These are phyloP conservation scores for Leptographium flavum DNA, from an alignment of 2,329 filamentous ascomycete species.

Conservation along the genomic window DNA sequence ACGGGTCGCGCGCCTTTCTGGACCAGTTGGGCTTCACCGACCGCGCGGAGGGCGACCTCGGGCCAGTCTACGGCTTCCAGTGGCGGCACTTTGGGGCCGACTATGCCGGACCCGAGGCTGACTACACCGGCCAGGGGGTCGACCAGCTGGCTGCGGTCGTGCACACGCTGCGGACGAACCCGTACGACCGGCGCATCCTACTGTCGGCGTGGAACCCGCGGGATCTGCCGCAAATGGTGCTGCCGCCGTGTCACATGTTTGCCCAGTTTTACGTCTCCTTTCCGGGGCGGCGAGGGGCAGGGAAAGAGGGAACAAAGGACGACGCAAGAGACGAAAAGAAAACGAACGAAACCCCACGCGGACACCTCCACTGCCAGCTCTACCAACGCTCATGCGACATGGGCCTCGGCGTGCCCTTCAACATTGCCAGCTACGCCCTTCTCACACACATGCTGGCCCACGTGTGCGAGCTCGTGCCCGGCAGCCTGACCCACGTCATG, in stretches of 20 bases:
- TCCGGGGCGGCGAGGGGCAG: slow-evolving; percentile 29
- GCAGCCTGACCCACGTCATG: slow-evolving; percentile 87
- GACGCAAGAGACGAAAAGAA: slow-evolving; percentile 11
- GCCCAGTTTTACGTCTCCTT: slow-evolving; percentile 89
- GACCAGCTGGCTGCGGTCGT: slow-evolving; percentile 91
- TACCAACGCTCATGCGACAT: slow-evolving; percentile 96
- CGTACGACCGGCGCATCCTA: slow-evolving; percentile 82
- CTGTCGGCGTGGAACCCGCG: slow-evolving; percentile 88
- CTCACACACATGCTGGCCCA: slow-evolving; percentile 92
- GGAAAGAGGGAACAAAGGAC: slow-evolving; percentile 2
- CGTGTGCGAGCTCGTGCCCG: slow-evolving; percentile 70
- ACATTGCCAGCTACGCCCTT: slow-evolving; percentile 88
- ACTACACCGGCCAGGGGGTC: slow-evolving; percentile 80
- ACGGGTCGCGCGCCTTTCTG: slow-evolving; percentile 80
- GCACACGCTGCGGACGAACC: slow-evolving; percentile 65
- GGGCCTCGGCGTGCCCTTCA: slow-evolving; percentile 94
- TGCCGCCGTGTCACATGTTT: slow-evolving; percentile 96
- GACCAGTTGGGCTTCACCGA: slow-evolving; percentile 71
- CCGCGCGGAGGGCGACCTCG: slow-evolving; percentile 76
- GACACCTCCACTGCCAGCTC: slow-evolving; percentile 70
- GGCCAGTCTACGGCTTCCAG: slow-evolving; percentile 95
- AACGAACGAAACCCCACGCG: slow-evolving; percentile 18
- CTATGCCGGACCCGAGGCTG: slow-evolving; percentile 63
- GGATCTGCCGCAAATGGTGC: slow-evolving; percentile 74
- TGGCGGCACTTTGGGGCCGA: slow-evolving; percentile 96